These are phyloP conservation scores for Pythium folliculosum DNA, from an alignment of 352 stramenopile genomes.

Conservation along the genomic window DNA sequence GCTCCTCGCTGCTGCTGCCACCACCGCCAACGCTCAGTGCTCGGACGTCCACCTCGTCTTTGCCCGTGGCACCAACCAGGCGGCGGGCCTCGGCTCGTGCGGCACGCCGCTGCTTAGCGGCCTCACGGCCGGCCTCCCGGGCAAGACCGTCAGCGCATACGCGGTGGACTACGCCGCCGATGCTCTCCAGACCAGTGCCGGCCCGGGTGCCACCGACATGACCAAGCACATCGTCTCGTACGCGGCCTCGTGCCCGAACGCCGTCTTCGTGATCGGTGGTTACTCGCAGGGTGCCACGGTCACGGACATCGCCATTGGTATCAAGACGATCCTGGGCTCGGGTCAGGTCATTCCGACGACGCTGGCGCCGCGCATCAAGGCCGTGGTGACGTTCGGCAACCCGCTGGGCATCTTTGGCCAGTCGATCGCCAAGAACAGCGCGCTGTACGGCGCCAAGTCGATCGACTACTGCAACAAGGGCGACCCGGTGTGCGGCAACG, in stretches of 20 bases:
- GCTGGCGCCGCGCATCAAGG: constrained; percentile 32
- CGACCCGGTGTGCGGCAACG: constrained; percentile 15
- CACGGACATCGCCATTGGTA: constrained; percentile 36
- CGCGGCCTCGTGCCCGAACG: constrained; percentile 33
- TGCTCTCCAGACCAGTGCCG: constrained; percentile 27
- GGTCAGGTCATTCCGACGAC: constrained; percentile 26
- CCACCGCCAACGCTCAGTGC: constrained; percentile 1
- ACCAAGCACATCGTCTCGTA: constrained; percentile 36
- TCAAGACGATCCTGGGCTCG: constrained; percentile 28
- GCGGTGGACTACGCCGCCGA: constrained; percentile 34
- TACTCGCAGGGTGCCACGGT: constrained; percentile 28
- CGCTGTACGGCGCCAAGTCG: constrained; percentile 13
- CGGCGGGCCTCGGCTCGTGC: constrained; percentile 28
- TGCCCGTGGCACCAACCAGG: constrained; percentile 37
- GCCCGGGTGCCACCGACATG: constrained; percentile 37
- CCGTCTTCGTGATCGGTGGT: constrained; percentile 11
- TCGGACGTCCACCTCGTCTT: constrained; percentile 30
- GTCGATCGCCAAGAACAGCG: constrained; percentile 11
- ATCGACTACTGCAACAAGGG: constrained; percentile 20
- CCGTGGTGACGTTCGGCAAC: constrained; percentile 33
- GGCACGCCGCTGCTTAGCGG: constrained; percentile 31
- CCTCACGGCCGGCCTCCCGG: constrained; percentile 27
- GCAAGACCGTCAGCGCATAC: constrained; percentile 39
- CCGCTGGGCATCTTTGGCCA: constrained; percentile 5
- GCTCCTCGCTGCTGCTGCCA: neutral